These are phyloP conservation scores for Diaporthe aspalathi DNA, from an alignment of 2,329 filamentous ascomycete genomes.

Conservation along the genomic window DNA sequence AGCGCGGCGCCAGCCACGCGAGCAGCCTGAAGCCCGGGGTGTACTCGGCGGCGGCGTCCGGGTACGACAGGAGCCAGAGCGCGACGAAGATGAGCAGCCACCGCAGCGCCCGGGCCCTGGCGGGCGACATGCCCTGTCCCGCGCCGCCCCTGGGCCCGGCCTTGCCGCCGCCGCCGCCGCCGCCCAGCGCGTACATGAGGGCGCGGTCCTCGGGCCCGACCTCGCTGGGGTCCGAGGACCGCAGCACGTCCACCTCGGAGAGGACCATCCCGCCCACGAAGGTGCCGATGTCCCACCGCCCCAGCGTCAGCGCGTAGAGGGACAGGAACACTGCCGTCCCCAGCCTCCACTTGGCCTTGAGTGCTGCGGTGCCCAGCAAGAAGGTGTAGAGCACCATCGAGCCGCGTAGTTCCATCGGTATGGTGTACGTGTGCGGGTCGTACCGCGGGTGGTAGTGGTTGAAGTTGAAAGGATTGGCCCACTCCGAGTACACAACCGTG, in stretches of 20 bases:
- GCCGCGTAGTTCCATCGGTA: constrained; percentile 55
- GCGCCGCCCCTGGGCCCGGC: background rate
- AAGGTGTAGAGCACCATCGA: constrained; percentile 56
- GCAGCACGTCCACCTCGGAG: constrained; percentile 52
- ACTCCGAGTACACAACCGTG: constrained; percentile 51
- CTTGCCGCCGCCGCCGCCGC: constrained; percentile 2
- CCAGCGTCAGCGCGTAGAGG: constrained; percentile 49
- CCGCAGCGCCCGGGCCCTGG: constrained; percentile 41
- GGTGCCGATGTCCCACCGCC: constrained; percentile 55
- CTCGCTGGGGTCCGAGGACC: constrained; percentile 36
- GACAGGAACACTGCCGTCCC: constrained; percentile 47
- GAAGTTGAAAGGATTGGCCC: constrained; percentile 56
- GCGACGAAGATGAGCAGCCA: constrained; percentile 48
- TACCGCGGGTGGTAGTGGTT: constrained; percentile 54
- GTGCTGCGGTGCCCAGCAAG: constrained; percentile 51
- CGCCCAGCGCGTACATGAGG: constrained; percentile 24
- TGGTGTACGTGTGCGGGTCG: constrained; percentile 56
- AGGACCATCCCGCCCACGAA: constrained; percentile 53
- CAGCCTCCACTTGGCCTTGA: constrained; percentile 51
- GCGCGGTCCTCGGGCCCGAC: constrained; percentile 34
- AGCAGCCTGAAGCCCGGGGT: constrained; percentile 52
- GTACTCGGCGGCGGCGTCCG: constrained; percentile 52
- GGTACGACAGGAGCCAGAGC: constrained; percentile 54
- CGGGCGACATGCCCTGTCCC: constrained; percentile 30
- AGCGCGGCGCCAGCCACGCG: constrained; percentile 49